Evolutionary conservation across 345 rosid genomes (phyloP), one percentile per base, ranked within the genome.

Genomic region (Ceriops decandra): DNA sequence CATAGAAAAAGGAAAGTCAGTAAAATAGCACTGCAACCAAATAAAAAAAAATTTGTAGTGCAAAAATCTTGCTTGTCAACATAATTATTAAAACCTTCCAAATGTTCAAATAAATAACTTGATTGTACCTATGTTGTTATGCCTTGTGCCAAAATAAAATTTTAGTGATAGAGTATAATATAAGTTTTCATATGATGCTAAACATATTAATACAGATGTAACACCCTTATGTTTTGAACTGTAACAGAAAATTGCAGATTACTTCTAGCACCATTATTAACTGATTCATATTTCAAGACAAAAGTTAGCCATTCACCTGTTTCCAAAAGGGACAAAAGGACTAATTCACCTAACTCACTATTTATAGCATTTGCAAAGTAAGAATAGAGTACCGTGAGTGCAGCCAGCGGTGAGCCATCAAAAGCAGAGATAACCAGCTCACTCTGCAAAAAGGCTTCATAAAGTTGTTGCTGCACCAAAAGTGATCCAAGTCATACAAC

Each of bases 341-440:
- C 49, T 3, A 42, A 42, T 42, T 13, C 49, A 42, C 49, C 17
- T 3, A 13, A 42, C 17, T 42, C 49, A 0, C 49, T 42, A 13
- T 42, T 42, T 42, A 42, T 42, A 42, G 49, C 49, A 42, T 42
- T 13, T 42, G 49, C 49, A 42, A 42, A 21, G 2, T 16, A 57
- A 31, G 46, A 35, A 71, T 52, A 67, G 27, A 31, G 57, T 80
- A 95, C 99, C 93, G 98, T 95, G n/a, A 95, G 78, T 36, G 99
- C 99, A 82, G 99, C 99, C 70, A 91, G 74, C 61, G 99, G 99
- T 1, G 99, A 95, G 80, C 92, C 90, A 82, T 91, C 97, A 76
- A 90, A 95, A 64, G 99, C 88, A 49, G 99, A 95, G 70, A 89
- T 84, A 82, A 95, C 99, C 62, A 91, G 78, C 78, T 90, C 95